Evolutionary conservation across 179 eudicot species (phyloP).

Genomic region (Spinacia oleracea): DNA sequence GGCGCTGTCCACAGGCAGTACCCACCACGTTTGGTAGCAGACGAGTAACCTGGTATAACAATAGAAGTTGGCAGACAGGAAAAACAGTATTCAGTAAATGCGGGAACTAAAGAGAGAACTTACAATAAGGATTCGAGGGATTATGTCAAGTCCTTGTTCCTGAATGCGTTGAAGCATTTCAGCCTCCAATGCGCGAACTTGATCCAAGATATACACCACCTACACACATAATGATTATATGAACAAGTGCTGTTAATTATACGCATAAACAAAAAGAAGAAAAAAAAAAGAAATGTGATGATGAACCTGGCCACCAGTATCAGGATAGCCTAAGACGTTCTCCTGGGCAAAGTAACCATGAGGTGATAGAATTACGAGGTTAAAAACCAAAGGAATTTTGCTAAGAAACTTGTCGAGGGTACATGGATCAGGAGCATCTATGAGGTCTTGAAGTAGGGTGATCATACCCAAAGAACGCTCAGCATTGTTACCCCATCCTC

Average conservation of each 20-base stretch:
- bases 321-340: slow-evolving; percentile 82
- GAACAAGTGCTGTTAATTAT: not conserved
- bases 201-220: slow-evolving; percentile 89
- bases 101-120: slow-evolving; percentile 8
- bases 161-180: slow-evolving; percentile 75
- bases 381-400: slow-evolving; percentile 77
- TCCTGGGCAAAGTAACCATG: slow-evolving; percentile 95
- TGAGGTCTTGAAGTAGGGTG: slow-evolving; percentile 61
- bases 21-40: slow-evolving; percentile 87
- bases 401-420: slow-evolving; percentile 75
- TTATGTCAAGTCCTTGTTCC: slow-evolving; percentile 83
- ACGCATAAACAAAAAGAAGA: not conserved
- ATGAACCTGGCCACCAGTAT: slow-evolving; percentile 87
- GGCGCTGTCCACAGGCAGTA: slow-evolving; percentile 76
- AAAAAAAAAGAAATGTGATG: not conserved
- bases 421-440: slow-evolving; percentile 74
- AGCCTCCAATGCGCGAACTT: slow-evolving; percentile 84
- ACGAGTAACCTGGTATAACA: slow-evolving; percentile 56
- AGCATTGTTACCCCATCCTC: slow-evolving; percentile 88
- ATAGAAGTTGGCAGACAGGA: not conserved
- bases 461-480: slow-evolving; percentile 61
- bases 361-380: slow-evolving; percentile 80
- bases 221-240: slow-evolving; percentile 16
- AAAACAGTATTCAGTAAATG: not conserved
- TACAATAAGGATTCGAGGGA: slow-evolving; percentile 78